phyloP scores from a whole-genome alignment of 768 basidiomycete species.

The Fibroporia radiculosa region DNA sequence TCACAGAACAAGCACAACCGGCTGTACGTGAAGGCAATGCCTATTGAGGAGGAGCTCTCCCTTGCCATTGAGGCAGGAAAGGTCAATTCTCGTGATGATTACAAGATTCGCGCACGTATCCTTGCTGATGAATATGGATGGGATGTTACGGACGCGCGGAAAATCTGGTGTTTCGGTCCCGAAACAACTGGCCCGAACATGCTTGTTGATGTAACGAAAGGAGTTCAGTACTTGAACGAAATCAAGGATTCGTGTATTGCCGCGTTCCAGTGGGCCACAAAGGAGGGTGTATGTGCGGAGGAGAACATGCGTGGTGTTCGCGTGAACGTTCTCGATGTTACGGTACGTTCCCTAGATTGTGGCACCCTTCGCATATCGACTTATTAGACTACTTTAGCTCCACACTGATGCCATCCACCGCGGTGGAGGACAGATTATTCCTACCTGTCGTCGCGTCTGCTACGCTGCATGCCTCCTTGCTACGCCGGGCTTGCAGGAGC shows the following conservation, averaged over 20 bases:
- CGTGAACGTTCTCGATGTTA: conserved; percentile 93
- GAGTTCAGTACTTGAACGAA: conserved; percentile 98
- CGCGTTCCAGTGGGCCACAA: conserved; percentile 99
- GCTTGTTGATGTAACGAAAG: conserved; percentile 97
- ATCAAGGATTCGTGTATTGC: conserved; percentile 99
- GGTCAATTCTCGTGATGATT: conserved; percentile 90
- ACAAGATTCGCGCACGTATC: conserved; percentile 90
- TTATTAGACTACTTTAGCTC: conserved; percentile 42
- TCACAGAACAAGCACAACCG: conserved; percentile 99
- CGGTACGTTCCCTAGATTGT: conserved; percentile 56
- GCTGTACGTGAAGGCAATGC: conserved; percentile 88
- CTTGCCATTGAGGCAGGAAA: conserved; percentile 86
- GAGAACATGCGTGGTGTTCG: conserved; percentile 99
- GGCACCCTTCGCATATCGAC: not conserved
- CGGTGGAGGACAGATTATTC: conserved; percentile 98
- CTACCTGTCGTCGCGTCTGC: conserved; percentile 90
- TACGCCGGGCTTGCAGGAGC: conserved; percentile 88
- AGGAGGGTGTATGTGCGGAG: conserved; percentile 94
- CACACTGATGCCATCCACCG: conserved; percentile 99
- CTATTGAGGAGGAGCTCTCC: conserved; percentile 90
- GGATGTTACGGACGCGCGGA: conserved; percentile 99
- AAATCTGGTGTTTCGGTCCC: conserved; percentile 99
- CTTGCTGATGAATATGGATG: conserved; percentile 95
- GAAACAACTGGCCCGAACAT: conserved; percentile 96
- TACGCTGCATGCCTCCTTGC: conserved; percentile 96